Evolutionary conservation across 2,329 filamentous ascomycete species (phyloP).

Genomic region (Colletotrichum filicis): DNA sequence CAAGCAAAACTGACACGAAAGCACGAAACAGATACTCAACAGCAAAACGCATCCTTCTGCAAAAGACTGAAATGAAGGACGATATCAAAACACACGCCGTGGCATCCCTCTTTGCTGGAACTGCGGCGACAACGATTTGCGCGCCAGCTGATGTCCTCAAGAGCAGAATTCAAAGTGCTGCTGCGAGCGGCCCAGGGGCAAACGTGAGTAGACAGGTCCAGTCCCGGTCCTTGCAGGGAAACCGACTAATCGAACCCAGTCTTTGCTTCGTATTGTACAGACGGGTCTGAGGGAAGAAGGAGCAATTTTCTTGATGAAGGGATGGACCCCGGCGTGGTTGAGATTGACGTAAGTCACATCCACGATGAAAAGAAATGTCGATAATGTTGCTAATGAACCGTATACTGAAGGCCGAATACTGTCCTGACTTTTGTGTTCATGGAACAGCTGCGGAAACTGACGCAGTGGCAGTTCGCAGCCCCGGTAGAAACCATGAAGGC

Average conservation of each 20-base stretch:
- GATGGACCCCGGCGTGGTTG: slow-evolving; percentile 58
- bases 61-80: slow-evolving; percentile 45
- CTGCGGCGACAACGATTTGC: slow-evolving; percentile 57
- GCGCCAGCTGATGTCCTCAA: slow-evolving; percentile 58
- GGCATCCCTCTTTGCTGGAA: slow-evolving; percentile 54
- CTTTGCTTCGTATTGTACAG: slow-evolving; percentile 47
- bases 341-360: slow-evolving; percentile 48
- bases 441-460: slow-evolving; percentile 53
- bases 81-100: slow-evolving; percentile 52
- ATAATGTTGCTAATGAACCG: slow-evolving; percentile 31
- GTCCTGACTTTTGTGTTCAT: slow-evolving; percentile 59
- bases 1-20: not conserved
- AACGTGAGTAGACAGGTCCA: slow-evolving; percentile 24
- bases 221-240: not conserved
- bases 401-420: slow-evolving; percentile 50
- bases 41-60: slow-evolving; percentile 46
- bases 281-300: slow-evolving; percentile 51
- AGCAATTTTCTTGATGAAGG: slow-evolving; percentile 55
- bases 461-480: slow-evolving; percentile 28
- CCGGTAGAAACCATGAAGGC: slow-evolving; percentile 29
- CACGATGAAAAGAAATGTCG: slow-evolving; percentile 30
- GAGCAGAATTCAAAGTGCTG: slow-evolving; percentile 52
- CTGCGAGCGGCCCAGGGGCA: slow-evolving; percentile 29
- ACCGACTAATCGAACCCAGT: slow-evolving; percentile 37
- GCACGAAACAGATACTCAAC: slow-evolving; percentile 44